phyloP scores from a whole-genome alignment of 1,284 basidiomycete genomes.

The Xerocomus nothofagi region DNA sequence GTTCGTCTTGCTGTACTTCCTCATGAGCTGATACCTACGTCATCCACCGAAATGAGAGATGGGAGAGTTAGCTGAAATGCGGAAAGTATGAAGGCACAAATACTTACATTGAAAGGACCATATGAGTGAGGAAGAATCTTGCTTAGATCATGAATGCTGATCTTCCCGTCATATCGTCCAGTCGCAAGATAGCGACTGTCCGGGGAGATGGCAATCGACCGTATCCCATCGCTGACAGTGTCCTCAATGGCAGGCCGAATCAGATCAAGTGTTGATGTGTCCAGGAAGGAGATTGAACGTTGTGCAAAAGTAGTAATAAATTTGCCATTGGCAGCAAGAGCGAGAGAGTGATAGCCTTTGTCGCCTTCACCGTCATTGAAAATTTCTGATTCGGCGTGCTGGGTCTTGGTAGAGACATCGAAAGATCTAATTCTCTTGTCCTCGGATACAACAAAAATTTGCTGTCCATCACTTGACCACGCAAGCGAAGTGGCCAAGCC shows the following conservation, averaged over 20 bases:
- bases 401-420: not conserved
- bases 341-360: not conserved
- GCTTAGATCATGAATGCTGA: not conserved
- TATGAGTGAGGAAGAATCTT: not conserved
- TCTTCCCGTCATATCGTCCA: too few relatives aligned
- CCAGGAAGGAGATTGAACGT: not conserved
- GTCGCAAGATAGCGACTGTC: not conserved
- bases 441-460: fast-evolving
- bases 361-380: too few relatives aligned
- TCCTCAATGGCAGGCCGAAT: not conserved
- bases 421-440: not conserved
- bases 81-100: not conserved
- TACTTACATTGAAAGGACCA: not conserved
- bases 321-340: too few relatives aligned
- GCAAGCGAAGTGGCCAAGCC: not conserved
- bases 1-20: too few relatives aligned
- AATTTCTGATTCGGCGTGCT: not conserved
- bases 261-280: not conserved
- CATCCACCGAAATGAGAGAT: too few relatives aligned
- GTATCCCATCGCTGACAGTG: fast-evolving
- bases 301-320: not conserved
- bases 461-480: not conserved
- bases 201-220: not conserved
- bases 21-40: too few relatives aligned
- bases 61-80: not conserved